Conservation (phyloP, 352 stramenopile species). For the Phytophthora tubulina region DNA sequence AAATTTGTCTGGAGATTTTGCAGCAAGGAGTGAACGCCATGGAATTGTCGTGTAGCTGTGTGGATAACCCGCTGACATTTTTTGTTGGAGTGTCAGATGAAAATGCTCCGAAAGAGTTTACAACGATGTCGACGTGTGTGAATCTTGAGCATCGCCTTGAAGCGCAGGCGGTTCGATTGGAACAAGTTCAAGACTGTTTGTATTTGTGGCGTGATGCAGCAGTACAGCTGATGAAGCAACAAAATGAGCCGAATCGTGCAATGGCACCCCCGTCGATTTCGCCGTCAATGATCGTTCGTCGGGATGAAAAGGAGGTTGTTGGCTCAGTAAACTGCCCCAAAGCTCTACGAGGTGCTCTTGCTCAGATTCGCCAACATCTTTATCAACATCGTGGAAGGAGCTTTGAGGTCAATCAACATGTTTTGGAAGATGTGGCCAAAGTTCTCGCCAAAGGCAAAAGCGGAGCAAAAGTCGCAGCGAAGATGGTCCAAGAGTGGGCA, state of each 20-base stretch:
- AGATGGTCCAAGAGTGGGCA: conserved; percentile 44
- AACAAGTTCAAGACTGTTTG: conserved; percentile 37
- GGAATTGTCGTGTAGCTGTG: conserved; percentile 34
- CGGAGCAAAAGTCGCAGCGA: conserved; percentile 31
- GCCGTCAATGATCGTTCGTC: background rate
- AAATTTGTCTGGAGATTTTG: conserved; percentile 28
- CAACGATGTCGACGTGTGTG: conserved; percentile 26
- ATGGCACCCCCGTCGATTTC: conserved; percentile 2
- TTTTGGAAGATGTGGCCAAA: conserved; percentile 20
- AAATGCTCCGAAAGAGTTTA: background rate
- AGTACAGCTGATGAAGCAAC: conserved; percentile 36
- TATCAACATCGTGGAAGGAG: background rate
- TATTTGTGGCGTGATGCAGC: conserved; percentile 34
- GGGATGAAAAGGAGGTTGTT: background rate
- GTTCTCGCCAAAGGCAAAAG: conserved; percentile 16
- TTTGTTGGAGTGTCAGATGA: conserved; percentile 16
- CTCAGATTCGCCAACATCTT: conserved; percentile 24
- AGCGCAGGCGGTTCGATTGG: conserved; percentile 30
- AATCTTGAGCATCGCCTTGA: conserved; percentile 42
- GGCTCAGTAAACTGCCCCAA: conserved; percentile 5
- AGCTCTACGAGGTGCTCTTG: conserved; percentile 29
- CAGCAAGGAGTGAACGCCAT: conserved; percentile 34
- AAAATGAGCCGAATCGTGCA: background rate
- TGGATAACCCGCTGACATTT: conserved; percentile 28
- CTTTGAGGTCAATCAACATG: background rate